Percentiles rank a stretch among this genome's conserved stretches.
Conservation (phyloP, 2,329 filamentous ascomycete species). For the Purpureocillium takamizusanense region DNA sequence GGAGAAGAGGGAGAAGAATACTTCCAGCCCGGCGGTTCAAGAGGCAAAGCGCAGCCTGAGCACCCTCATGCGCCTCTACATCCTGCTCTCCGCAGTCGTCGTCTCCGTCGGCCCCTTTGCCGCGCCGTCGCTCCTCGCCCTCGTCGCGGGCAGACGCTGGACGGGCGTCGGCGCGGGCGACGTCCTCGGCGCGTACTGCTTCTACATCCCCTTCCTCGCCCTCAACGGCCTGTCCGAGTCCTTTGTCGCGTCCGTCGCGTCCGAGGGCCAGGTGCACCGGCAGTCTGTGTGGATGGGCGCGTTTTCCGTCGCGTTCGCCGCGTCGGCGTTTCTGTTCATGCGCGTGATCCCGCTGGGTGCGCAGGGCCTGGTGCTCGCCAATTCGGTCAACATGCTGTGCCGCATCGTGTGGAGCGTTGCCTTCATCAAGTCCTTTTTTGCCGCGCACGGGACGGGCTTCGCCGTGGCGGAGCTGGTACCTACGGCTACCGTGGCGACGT, state of each 20-base stretch:
- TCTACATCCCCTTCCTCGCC: conserved; percentile 87
- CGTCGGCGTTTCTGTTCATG: conserved; percentile 67
- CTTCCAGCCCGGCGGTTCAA: conserved; percentile 19
- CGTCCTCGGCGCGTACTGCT: conserved; percentile 74
- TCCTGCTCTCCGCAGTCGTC: conserved; percentile 61
- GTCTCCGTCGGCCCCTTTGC: conserved; percentile 65
- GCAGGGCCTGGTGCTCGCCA: conserved; percentile 73
- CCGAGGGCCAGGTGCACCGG: conserved; percentile 59
- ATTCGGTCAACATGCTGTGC: conserved; percentile 81
- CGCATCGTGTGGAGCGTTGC: conserved; percentile 70
- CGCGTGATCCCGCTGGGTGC: conserved; percentile 63
- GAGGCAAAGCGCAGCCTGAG: conserved; percentile 45
- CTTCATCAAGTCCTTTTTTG: conserved; percentile 64
- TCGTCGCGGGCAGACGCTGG: conserved; percentile 76
- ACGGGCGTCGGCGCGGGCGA: conserved; percentile 59
- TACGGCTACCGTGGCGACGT: conserved; percentile 13
- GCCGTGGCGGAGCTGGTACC: conserved; percentile 18
- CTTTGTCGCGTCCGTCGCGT: conserved; percentile 83
- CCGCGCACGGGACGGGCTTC: conserved; percentile 26
- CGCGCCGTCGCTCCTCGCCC: conserved; percentile 61
- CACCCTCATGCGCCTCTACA: conserved; percentile 62
- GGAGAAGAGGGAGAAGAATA: conserved; percentile 1
- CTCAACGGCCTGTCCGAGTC: conserved; percentile 88
- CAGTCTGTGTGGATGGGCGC: conserved; percentile 79
- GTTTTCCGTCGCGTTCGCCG: conserved; percentile 70